Evolutionary conservation across 2,329 filamentous ascomycete species (phyloP), one percentile per base, ranked within the genome.

Genomic region (Trichoderma sp.): DNA sequence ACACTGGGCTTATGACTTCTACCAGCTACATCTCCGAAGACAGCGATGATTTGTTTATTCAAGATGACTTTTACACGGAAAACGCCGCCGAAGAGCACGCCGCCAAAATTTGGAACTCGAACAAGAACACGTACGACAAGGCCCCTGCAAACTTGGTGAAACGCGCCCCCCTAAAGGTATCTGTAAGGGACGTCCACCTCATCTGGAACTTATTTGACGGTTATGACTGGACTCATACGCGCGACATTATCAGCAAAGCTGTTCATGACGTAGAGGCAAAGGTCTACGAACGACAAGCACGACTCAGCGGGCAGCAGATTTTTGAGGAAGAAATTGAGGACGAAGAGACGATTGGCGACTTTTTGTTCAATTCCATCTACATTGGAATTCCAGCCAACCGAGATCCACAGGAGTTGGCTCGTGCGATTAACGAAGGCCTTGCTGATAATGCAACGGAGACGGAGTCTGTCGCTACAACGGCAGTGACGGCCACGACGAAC

Each of bases 171-270:
- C 82, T 99, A 15, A 91, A 90, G 74, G 86, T 98, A 3, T 90
- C 90, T 6, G 87, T 98, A 18, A 91, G 93, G 30, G 94, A 98
- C 78, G 91, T 97, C 6, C 94, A 98, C 79, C 84, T 98, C 66
- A 98, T 98, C 73, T 99, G 96, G 96, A 97, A 99, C 78, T 84
- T 99, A 1, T 98, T 96, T 80, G 96, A 99, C 83, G 96, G 96
- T 1, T 99, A 97, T 79, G 97, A 99, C 81, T 99, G 97, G 97
- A 89, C 91, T 76, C 88, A 89, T 57, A 99, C 97, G 0, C 89
- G 95, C 57, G 92, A 96, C 74, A 89, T 92, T 4, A 97, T 99
- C 71, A 90, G 91, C 26, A 93, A 95, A 78, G 94, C 94, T 7
- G 94, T 99, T 2, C 90, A 96, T 72, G 91, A 97, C 68, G 92